Evolutionary conservation across 2,329 filamentous ascomycete species (phyloP), one percentile per base, ranked within the genome.

Genomic region (Ophiostoma ips): DNA sequence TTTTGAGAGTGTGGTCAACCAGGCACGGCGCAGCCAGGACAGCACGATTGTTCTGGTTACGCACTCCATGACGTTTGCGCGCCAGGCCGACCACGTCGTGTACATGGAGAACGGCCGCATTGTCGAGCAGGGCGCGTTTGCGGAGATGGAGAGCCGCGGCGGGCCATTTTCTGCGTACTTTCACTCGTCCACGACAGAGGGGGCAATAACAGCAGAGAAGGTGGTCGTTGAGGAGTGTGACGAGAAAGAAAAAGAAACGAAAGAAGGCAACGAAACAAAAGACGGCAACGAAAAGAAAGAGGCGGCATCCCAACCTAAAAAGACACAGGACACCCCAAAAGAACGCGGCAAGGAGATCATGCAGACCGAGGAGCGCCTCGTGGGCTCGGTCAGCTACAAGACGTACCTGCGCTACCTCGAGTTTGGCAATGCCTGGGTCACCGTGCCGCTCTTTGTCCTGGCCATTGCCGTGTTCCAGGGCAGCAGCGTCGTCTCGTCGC

Each of bases 71-170:
- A 49, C 45, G 5, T 51, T 59, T 82, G 18, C 70, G 81, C n/a
- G 76, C 68, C 56, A 73, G 77, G 36, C 83, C 54, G 81, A 85
- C 58, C 70, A 79, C 15, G 78, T 85, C 48, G 71, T 84, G 24
- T 76, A 77, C 66, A 79, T 86, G 68, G 73, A 83, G 38, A 72
- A 82, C n/a, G 82, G 81, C 1, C 66, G 62, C 2, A 76, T 84
- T 43, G 68, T 76, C 55, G 76, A 78, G 3, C 69, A 83, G 19
- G 80, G 79, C 50, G 79, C 79, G 0, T 84, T 79, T 58, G 70
- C 76, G 24, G 76, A 82, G 38, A 65, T 84, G n/a, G 62, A 36
- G 24, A 19, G 15, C 3, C 46, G 46, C 4, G 41, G 18, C 1
- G 24, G 24, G 4, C 8, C 8, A 8, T 28, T 28, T 8, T 28